A percentile compares a stretch with the other conserved stretches of the same genome.
These are phyloP conservation scores for Linum usitatissimum DNA, from an alignment of 345 rosid species.

Conservation along the genomic window DNA sequence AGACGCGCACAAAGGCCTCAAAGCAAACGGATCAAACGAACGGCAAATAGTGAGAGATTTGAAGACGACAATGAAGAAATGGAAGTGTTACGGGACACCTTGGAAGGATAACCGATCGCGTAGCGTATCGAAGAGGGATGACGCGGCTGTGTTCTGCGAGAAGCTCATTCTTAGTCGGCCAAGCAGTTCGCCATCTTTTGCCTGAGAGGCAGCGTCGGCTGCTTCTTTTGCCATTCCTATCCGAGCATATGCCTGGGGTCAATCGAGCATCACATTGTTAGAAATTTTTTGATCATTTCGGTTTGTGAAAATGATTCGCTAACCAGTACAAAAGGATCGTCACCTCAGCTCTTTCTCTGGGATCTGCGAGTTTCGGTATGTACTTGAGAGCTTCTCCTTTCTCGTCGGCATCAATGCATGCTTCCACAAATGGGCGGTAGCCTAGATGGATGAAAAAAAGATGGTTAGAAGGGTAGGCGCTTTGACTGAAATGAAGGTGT, in stretches of 20 bases:
- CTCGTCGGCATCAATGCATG: constrained; percentile 80
- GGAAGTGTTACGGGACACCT: constrained; percentile 38
- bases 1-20: neutral
- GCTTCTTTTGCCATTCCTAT: constrained; percentile 99
- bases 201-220: constrained; percentile 91
- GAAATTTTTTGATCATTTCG: no score
- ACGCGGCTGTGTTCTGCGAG: constrained; percentile 69
- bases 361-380: constrained; percentile 84
- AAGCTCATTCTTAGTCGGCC: constrained; percentile 75
- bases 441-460: constrained; percentile 27
- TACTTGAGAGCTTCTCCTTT: constrained; percentile 88
- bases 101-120: constrained; percentile 73
- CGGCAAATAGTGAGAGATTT: no score
- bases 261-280: neutral
- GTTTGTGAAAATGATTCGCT: no score
- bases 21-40: neutral
- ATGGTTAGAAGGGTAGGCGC: neutral
- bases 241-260: constrained; percentile 72
- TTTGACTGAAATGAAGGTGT: neutral
- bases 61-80: neutral
- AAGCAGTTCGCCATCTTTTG: constrained; percentile 86
- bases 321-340: neutral
- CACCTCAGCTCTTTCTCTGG: constrained; percentile 91
- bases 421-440: constrained; percentile 90
- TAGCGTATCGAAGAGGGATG: constrained; percentile 79